Conservation (phyloP, 2,329 filamentous ascomycete genomes). For the Geosmithia morbida region DNA sequence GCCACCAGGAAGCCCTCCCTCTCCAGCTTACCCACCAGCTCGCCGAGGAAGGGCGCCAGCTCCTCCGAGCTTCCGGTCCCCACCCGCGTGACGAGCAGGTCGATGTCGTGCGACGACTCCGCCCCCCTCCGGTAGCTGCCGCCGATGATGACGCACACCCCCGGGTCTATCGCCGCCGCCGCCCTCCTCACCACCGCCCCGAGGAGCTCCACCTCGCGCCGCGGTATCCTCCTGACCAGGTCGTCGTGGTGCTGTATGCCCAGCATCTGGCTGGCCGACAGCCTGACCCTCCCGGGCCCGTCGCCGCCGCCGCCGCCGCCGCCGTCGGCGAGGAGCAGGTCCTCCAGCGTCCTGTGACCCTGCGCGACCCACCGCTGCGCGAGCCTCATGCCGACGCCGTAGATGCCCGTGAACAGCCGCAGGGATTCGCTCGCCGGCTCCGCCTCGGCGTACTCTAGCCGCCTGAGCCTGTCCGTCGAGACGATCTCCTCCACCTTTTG, state of each 20-base stretch:
- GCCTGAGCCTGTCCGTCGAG: slow-evolving; percentile 53
- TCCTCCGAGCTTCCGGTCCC: slow-evolving; percentile 36
- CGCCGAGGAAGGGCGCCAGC: slow-evolving; percentile 46
- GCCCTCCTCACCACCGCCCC: slow-evolving; percentile 47
- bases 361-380: slow-evolving; percentile 64
- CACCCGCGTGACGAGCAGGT: slow-evolving; percentile 65
- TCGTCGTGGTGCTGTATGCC: slow-evolving; percentile 72
- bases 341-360: slow-evolving; percentile 61
- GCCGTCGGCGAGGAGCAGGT: slow-evolving; percentile 30
- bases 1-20: slow-evolving; percentile 51
- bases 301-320: no score
- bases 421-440: slow-evolving; percentile 54
- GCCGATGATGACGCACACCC: slow-evolving; percentile 57
- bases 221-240: slow-evolving; percentile 64
- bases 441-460: slow-evolving; percentile 54
- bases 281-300: slow-evolving; percentile 25
- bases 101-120: slow-evolving; percentile 63
- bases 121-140: slow-evolving; percentile 80
- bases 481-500: slow-evolving; percentile 85
- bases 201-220: slow-evolving; percentile 58
- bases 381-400: slow-evolving; percentile 58
- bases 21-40: slow-evolving; percentile 48
- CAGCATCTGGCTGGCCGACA: slow-evolving; percentile 57
- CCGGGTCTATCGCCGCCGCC: slow-evolving; percentile 43
- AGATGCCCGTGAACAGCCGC: slow-evolving; percentile 60